Evolutionary conservation across 2,329 filamentous ascomycete genomes (phyloP), one percentile per base, ranked within the genome.

Genomic region (Fusarium mangiferae): DNA sequence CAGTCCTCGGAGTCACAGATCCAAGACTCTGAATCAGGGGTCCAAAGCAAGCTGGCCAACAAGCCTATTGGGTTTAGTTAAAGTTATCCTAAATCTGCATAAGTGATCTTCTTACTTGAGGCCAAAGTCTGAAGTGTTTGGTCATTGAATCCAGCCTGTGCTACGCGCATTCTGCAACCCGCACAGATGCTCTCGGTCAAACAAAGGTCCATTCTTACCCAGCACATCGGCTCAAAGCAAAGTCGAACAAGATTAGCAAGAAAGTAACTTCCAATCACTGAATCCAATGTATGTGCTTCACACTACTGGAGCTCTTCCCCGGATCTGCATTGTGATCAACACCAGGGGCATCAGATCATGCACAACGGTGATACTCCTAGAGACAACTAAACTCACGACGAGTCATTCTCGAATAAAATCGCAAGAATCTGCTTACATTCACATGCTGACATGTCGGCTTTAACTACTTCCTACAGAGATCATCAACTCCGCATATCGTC

Each of bases 261-360:
- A 41, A 18, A 30, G 30, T 12, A 13, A 30, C 30, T 30, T 30
- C 30, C 30, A 30, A 30, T 30, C 30, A 30, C 30, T 30, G 30
- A 12, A 11, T 7, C 7, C 10, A 39, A 45, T 22, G 24, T 17
- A 45, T 38, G 38, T 22, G 24, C 18, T 38, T 17, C 22, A 2
- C 7, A 14, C 14, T 33, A 33, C 7, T 14, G 62, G 44, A 5
- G 4, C 39, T 35, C 22, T 33, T 51, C 68, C 44, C 62, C 51
- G n/a, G 70, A 72, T 69, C 35, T 70, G 41, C 46, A 49, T 51
- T 42, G 22, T 8, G 52, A 66, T 49, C 52, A 46, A 20, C 51
- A 45, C 7, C 6, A 33, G n/a, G 56, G 26, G 28, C 20, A 17
- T 57, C 39, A 46, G 17, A 66, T 52, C 66, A 42, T 51, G 36